These are phyloP conservation scores for Penicillium cosmopolitanum DNA, from an alignment of 495 filamentous ascomycete species.

Conservation along the genomic window DNA sequence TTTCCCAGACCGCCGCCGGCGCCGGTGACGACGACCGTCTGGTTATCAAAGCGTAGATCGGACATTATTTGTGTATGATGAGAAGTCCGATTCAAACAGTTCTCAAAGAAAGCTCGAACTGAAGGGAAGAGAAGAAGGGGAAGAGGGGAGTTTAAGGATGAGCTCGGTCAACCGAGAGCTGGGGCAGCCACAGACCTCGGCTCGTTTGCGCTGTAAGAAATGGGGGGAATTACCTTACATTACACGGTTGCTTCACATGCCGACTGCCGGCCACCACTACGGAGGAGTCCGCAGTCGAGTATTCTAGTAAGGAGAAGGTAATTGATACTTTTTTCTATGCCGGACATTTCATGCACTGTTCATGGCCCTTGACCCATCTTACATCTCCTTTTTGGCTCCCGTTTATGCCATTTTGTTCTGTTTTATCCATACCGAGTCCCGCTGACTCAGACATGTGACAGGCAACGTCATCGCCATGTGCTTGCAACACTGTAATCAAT, in stretches of 20 bases:
- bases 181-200: conserved; percentile 33
- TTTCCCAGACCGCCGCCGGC: conserved; percentile 94
- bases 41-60: conserved; percentile 89
- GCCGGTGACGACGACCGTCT: conserved; percentile 95
- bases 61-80: conserved; percentile 59
- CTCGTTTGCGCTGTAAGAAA: conserved; percentile 39
- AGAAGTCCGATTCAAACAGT: conserved; percentile 24
- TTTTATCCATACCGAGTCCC: conserved; percentile 18
- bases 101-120: conserved; percentile 25
- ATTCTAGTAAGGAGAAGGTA: background rate
- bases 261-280: conserved; percentile 17
- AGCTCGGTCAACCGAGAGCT: conserved; percentile 40
- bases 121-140: conserved; percentile 14
- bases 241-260: conserved; percentile 47
- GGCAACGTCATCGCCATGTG: conserved; percentile 33
- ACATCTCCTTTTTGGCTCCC: background rate
- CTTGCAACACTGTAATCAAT: background rate
- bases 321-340: background rate
- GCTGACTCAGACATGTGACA: conserved; percentile 43
- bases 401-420: background rate
- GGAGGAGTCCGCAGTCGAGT: background rate
- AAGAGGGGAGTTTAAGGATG: conserved; percentile 38
- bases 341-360: background rate
- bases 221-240: conserved; percentile 32
- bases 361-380: too few species aligned